These are phyloP conservation scores for Fusarium neocosmosporiellum DNA, from an alignment of 2,329 filamentous ascomycete species.

Conservation along the genomic window DNA sequence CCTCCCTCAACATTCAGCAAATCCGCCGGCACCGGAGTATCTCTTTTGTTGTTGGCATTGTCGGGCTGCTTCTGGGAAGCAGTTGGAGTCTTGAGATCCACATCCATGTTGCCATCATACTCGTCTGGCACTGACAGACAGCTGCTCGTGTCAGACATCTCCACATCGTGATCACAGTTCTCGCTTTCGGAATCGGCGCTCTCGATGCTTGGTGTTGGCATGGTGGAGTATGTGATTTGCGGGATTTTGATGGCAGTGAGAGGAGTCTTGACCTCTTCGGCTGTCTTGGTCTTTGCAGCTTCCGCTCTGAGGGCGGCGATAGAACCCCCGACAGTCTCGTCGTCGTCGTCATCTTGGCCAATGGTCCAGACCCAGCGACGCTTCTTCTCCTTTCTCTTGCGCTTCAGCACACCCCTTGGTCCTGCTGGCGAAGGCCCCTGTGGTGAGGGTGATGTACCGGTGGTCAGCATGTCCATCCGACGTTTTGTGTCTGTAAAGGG, in stretches of 20 bases:
- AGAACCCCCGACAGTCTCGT: slow-evolving; percentile 56
- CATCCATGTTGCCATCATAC: slow-evolving; percentile 47
- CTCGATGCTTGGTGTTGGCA: slow-evolving; percentile 56
- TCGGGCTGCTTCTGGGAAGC: slow-evolving; percentile 28
- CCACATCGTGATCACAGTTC: slow-evolving; percentile 57
- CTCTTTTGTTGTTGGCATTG: slow-evolving; percentile 8
- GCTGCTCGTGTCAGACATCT: slow-evolving; percentile 62
- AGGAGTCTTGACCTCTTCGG: slow-evolving; percentile 36
- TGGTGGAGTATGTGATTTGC: slow-evolving; percentile 42
- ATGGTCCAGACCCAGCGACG: slow-evolving; percentile 76
- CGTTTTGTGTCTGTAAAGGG: slow-evolving; percentile 73
- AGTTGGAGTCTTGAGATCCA: slow-evolving; percentile 55
- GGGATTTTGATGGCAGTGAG: slow-evolving; percentile 37
- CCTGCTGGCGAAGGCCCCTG: slow-evolving; percentile 50
- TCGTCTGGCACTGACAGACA: slow-evolving; percentile 48
- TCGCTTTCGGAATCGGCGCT: slow-evolving; percentile 47
- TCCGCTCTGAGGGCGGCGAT: slow-evolving; percentile 54
- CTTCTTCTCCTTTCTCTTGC: slow-evolving; percentile 68
- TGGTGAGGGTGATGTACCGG: neutral
- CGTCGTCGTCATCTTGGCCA: slow-evolving; percentile 62
- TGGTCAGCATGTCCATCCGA: slow-evolving; percentile 58
- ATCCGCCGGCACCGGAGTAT: slow-evolving; percentile 35
- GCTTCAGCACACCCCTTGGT: slow-evolving; percentile 61
- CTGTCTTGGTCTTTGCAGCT: slow-evolving; percentile 35
- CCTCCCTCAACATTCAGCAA: slow-evolving; percentile 7